Evolutionary conservation across 2,329 filamentous ascomycete species (phyloP), one percentile per base, ranked within the genome.

Genomic region (Aspergillus quadricinctus): DNA sequence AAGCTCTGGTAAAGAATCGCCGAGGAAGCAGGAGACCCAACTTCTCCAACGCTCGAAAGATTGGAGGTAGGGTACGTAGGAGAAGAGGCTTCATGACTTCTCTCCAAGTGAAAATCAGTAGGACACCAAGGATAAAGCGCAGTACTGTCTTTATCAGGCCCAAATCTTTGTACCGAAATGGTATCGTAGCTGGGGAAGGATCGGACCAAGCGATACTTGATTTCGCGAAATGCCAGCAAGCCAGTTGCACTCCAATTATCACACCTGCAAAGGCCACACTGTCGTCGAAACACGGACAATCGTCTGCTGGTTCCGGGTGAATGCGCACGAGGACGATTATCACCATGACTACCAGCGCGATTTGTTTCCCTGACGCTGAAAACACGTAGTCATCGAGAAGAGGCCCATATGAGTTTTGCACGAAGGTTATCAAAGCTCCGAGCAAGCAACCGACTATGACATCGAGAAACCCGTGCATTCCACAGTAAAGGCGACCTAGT

Each of bases 381-480:
- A 87, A 81, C 62, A 97, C 81, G 76, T 86, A 93, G 19, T 80
- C 75, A 62, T 96, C 90, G 57, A 95, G 82, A 2, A 77, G 71
- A 25, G 80, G 73, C 21, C 83, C 84, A 55, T 76, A 83, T 6
- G 75, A 61, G 57, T 82, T 81, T 64, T 87, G 83, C 21, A 82
- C 66, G 21, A 80, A 72, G 2, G 82, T 82, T 37, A 88, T 80
- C 5, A 82, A 74, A 10, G 86, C 88, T 31, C 94, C 94, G 55
- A 97, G 81, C 14, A 86, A 66, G 54, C 88, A 90, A 6, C 94
- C 94, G 55, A 94, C 74, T 14, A 94, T 76, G 25, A 97, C 92
- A 73, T 99, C 94, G 46, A 94, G 80, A 75, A 97, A 96, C 10
- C 94, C 94, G 75, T 99, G 94, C 94, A 99, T 99, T 59, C 94